phyloP scores from a whole-genome alignment of 352 stramenopile genomes.

The Nothophytophthora sp. region DNA sequence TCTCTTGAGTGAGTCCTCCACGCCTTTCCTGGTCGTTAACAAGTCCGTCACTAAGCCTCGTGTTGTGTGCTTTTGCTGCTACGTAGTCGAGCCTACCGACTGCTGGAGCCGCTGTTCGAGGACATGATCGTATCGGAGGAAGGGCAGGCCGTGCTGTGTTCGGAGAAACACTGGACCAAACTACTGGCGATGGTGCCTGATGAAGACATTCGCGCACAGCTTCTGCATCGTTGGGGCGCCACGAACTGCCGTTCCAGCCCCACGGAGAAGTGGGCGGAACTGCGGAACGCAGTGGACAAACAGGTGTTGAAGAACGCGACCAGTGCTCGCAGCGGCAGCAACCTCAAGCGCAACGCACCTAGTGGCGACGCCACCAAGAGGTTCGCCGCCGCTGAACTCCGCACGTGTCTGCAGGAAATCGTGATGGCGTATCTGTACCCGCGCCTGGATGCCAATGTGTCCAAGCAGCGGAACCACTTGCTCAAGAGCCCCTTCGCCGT shows the following conservation, averaged over 20 bases:
- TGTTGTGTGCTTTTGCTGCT: constrained; percentile 1
- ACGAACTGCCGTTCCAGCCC: constrained; percentile 56
- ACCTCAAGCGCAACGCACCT: constrained; percentile 41
- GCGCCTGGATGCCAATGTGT: constrained; percentile 99
- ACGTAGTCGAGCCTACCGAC: constrained; percentile 86
- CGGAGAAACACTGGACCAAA: constrained; percentile 88
- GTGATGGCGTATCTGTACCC: constrained; percentile 98
- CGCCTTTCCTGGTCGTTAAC: neutral
- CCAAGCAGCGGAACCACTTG: constrained; percentile 99
- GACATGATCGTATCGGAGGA: constrained; percentile 88
- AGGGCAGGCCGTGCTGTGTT: constrained; percentile 92
- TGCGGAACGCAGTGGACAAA: constrained; percentile 72
- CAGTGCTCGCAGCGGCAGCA: constrained; percentile 45
- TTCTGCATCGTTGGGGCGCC: constrained; percentile 62
- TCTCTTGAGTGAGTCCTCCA: constrained; percentile 77
- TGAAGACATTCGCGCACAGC: constrained; percentile 73
- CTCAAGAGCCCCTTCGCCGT: constrained; percentile 99
- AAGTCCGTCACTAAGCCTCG: constrained; percentile 1
- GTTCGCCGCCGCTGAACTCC: constrained; percentile 61
- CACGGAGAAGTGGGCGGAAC: constrained; percentile 89
- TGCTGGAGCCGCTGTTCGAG: constrained; percentile 96
- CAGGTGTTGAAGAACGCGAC: constrained; percentile 52
- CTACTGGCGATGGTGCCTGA: constrained; percentile 94
- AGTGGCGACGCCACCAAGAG: constrained; percentile 55
- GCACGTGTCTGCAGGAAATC: constrained; percentile 94